Percentiles rank a stretch among this genome's conserved stretches.
Evolutionary conservation across 1,139 yeast species (phyloP).

Genomic region (Yamadazyma diddensiae): DNA sequence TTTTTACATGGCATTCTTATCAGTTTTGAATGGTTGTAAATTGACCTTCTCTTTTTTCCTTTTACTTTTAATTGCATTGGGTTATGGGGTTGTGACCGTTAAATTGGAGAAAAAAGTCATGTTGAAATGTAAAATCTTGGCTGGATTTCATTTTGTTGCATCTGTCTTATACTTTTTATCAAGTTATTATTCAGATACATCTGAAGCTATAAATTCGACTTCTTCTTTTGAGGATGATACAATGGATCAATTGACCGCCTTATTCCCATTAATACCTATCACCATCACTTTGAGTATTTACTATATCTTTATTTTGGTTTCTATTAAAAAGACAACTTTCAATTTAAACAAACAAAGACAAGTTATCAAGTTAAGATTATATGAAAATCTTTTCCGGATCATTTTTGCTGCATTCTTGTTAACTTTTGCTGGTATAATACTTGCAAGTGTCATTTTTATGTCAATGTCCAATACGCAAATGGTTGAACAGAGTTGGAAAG

Average conservation of each 20-base stretch:
- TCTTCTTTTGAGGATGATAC: constrained; percentile 19
- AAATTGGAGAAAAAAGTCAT: constrained; percentile 73
- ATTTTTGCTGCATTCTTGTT: constrained; percentile 62
- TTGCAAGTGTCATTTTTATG: constrained; percentile 68
- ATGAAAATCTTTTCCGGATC: constrained; percentile 71
- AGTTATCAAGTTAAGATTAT: constrained; percentile 84
- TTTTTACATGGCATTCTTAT: constrained; percentile 72
- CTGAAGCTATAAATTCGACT: constrained; percentile 18
- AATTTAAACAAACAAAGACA: constrained; percentile 83
- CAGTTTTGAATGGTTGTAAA: constrained; percentile 76
- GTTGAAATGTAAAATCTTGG: constrained; percentile 77
- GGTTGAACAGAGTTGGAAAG: constrained; percentile 88
- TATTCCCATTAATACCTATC: constrained; percentile 62
- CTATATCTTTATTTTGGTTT: constrained; percentile 70
- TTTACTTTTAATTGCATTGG: constrained; percentile 79
- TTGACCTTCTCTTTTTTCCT: constrained; percentile 87
- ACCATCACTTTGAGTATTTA: constrained; percentile 67
- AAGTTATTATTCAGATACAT: constrained; percentile 47
- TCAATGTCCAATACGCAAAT: constrained; percentile 74
- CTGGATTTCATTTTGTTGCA: constrained; percentile 67
- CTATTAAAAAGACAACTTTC: constrained; percentile 72
- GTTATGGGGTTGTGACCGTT: constrained; percentile 91
- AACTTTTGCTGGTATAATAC: constrained; percentile 55
- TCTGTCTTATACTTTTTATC: constrained; percentile 67
- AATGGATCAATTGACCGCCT: constrained; percentile 25